Evolutionary conservation across 2,329 filamentous ascomycete genomes (phyloP).

Genomic region (Fusarium clavum): DNA sequence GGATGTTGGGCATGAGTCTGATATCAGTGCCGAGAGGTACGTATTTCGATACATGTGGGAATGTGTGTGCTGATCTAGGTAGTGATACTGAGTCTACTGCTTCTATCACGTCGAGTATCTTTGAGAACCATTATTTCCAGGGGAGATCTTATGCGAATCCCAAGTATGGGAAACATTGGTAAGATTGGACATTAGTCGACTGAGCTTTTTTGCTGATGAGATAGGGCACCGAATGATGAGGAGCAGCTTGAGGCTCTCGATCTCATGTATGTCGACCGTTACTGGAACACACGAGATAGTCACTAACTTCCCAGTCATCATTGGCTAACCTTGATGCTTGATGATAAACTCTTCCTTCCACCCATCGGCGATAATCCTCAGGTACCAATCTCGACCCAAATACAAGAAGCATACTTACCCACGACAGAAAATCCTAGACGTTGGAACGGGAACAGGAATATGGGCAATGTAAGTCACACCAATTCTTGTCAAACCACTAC

Average conservation of each 20-base stretch:
- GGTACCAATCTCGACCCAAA: background rate
- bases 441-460: conserved; percentile 41
- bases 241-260: conserved; percentile 42
- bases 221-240: conserved; percentile 42
- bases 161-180: conserved; percentile 44
- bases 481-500: fast-evolving
- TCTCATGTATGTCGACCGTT: conserved; percentile 23
- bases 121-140: conserved; percentile 39
- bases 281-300: fast-evolving
- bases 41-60: background rate
- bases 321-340: conserved; percentile 41
- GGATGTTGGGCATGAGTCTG: conserved; percentile 13
- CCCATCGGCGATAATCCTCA: conserved; percentile 34
- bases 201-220: background rate
- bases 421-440: conserved; percentile 26
- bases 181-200: fast-evolving
- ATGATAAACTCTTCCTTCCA: conserved; percentile 37
- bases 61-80: background rate
- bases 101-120: conserved; percentile 42
- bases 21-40: conserved; percentile 27
- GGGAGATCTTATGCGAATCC: conserved; percentile 41
- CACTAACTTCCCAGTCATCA: conserved; percentile 21
- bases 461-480: conserved; percentile 36
- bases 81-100: conserved; percentile 35
- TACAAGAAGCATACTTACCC: background rate